phyloP scores from a whole-genome alignment of 306 rosid species.

The Hylodesmum podocarpum region DNA sequence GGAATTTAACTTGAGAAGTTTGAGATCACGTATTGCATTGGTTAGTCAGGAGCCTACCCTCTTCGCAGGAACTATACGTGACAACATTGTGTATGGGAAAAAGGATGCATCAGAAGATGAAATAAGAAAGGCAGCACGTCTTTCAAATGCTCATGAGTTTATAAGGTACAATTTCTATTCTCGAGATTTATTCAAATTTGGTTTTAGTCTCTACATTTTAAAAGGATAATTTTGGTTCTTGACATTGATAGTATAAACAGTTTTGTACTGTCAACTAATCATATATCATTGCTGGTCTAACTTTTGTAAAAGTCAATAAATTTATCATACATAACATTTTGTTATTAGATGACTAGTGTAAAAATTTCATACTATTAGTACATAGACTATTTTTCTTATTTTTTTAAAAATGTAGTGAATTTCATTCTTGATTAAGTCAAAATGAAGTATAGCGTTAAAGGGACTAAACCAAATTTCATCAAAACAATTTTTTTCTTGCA shows the following conservation, averaged over 20 bases:
- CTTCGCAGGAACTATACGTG: constrained; percentile 68
- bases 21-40: constrained; percentile 71
- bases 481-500: background rate
- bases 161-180: constrained; percentile 46
- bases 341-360: too few relatives aligned
- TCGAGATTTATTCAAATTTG: background rate
- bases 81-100: constrained; percentile 65
- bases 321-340: too few relatives aligned
- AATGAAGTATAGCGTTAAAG: background rate
- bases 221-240: background rate
- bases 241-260: too few relatives aligned
- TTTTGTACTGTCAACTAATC: too few relatives aligned
- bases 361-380: too few relatives aligned
- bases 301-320: too few relatives aligned
- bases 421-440: background rate
- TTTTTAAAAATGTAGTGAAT: background rate
- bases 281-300: too few relatives aligned
- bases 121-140: constrained; percentile 58
- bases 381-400: too few relatives aligned
- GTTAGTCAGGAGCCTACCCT: constrained; percentile 86
- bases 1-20: constrained; percentile 47
- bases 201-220: background rate
- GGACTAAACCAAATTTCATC: background rate
- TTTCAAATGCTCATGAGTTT: constrained; percentile 79
- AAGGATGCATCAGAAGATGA: constrained; percentile 59